These are phyloP conservation scores for Bremia lactucae DNA, from an alignment of 352 stramenopile genomes.

Conservation along the genomic window DNA sequence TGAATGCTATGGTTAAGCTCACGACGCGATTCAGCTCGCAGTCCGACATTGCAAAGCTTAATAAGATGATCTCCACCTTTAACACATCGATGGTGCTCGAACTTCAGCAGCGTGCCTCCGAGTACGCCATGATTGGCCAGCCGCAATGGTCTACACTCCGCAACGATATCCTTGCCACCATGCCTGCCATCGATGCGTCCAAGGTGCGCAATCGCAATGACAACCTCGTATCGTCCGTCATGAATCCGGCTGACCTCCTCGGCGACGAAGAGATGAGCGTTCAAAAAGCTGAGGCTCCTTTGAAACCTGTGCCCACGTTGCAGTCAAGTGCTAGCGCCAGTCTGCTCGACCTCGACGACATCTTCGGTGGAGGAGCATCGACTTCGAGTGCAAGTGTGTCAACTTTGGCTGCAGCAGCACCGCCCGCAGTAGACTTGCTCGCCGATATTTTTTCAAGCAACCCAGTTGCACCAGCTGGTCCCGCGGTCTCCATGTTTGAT, in stretches of 20 bases:
- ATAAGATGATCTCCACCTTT: slow-evolving; percentile 85
- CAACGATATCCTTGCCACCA: slow-evolving; percentile 85
- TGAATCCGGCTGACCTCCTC: slow-evolving; percentile 70
- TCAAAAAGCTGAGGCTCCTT: slow-evolving; percentile 5
- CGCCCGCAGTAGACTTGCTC: slow-evolving; percentile 83
- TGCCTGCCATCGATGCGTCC: slow-evolving; percentile 90
- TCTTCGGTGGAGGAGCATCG: slow-evolving; percentile 79
- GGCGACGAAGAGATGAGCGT: slow-evolving; percentile 34
- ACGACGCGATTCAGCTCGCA: slow-evolving; percentile 83
- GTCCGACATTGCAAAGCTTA: slow-evolving; percentile 60
- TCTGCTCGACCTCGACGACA: slow-evolving; percentile 93
- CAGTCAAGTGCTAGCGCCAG: slow-evolving; percentile 34
- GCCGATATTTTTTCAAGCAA: slow-evolving; percentile 88
- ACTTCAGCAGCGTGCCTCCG: slow-evolving; percentile 93
- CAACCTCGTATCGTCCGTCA: slow-evolving; percentile 24
- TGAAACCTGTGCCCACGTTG: slow-evolving; percentile 14
- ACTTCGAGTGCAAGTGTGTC: slow-evolving; percentile 12
- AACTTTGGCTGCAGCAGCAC: slow-evolving; percentile 16
- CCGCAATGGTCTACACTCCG: slow-evolving; percentile 59
- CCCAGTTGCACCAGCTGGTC: slow-evolving; percentile 14
- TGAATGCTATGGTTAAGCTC: slow-evolving; percentile 93
- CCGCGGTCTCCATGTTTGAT: slow-evolving; percentile 7
- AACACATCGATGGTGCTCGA: slow-evolving; percentile 90
- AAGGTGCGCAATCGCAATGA: slow-evolving; percentile 66
- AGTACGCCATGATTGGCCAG: slow-evolving; percentile 89